Evolutionary conservation across 2,329 filamentous ascomycete species (phyloP), one percentile per base, ranked within the genome.

Genomic region (Colletotrichum liriopes): DNA sequence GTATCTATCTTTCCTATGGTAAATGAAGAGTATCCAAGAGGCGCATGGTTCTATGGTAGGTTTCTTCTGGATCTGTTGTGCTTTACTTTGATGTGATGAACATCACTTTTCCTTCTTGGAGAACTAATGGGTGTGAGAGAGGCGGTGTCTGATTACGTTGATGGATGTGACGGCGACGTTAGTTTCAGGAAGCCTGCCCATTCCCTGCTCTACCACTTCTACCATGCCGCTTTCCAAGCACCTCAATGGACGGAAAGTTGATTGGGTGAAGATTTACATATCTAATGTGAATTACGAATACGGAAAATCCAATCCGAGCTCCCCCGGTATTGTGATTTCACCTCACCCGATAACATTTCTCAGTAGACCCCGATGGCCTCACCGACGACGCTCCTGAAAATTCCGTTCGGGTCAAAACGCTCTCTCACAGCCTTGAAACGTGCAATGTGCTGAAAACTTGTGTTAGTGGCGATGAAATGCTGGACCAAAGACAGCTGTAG

Each of bases 401-500:
- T 81, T 1, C 83, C 84, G 16, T 86, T 80, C 0, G 85, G 85
- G 71, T 87, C 86, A 64, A 87, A 87, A 68, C 82, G 81, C 75
- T 88, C 77, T 37, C 85, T 81, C 23, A 86, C 83, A 23, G 80
- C 80, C 77, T 87, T 88, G 79, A 87, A 88, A 18, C 86, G 80
- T 4, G 80, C 78, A 16, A 87, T 78, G 71, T 87, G 80, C 79
- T 82, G 8, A 26, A 12, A 54, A 3, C 0, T 0, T 3, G 37
- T 6, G 61, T 61, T 8, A 67, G 68, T 16, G 9, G 6, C 8
- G 8, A 1, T 0, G 5, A 2, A 1, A 8, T 3, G 20, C 5
- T 11, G 29, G 35, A 12, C n/a, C 29, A 52, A 1, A 14, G 1
- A 2, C 1, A 11, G 23, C 11, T 23, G 16, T 2, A 3, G 76